These are phyloP conservation scores for Pseudodiploospora longispora DNA, from an alignment of 2,329 filamentous ascomycete genomes.

Conservation along the genomic window DNA sequence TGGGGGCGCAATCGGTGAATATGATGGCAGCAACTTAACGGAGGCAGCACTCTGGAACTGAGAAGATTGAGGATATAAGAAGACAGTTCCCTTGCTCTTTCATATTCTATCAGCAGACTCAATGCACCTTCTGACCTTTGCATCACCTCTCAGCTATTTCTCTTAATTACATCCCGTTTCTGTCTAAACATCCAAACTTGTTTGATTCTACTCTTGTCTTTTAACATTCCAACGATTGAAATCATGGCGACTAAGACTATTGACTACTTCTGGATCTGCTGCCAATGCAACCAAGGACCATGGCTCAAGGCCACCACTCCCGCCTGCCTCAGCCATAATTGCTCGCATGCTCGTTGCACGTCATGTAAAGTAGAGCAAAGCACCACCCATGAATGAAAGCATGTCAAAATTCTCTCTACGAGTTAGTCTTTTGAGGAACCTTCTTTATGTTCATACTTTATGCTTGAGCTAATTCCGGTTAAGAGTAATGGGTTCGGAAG, in stretches of 20 bases:
- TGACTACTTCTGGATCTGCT: not conserved
- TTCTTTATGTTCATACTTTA: not conserved
- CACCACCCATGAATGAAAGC: too few species aligned
- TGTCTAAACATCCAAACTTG: too few species aligned
- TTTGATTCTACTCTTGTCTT: too few species aligned
- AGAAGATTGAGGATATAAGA: not conserved
- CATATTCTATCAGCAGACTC: not conserved
- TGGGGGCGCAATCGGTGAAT: too few species aligned
- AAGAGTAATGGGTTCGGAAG: too few species aligned
- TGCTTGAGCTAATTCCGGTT: not conserved
- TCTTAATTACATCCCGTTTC: too few species aligned
- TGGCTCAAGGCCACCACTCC: not conserved
- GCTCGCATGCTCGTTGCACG: not conserved
- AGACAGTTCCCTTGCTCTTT: not conserved
- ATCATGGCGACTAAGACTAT: not conserved
- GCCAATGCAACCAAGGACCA: not conserved
- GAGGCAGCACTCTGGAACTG: too few species aligned
- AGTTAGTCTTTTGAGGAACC: not conserved
- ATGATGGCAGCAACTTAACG: too few species aligned
- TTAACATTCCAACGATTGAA: too few species aligned
- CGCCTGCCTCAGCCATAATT: not conserved
- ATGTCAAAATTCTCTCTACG: too few species aligned
- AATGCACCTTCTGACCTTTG: not conserved
- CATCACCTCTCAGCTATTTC: too few species aligned
- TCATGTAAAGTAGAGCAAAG: not conserved